Evolutionary conservation across 257 asterid species (phyloP), one percentile per base, ranked within the genome.

Genomic region (Phtheirospermum japonicum): DNA sequence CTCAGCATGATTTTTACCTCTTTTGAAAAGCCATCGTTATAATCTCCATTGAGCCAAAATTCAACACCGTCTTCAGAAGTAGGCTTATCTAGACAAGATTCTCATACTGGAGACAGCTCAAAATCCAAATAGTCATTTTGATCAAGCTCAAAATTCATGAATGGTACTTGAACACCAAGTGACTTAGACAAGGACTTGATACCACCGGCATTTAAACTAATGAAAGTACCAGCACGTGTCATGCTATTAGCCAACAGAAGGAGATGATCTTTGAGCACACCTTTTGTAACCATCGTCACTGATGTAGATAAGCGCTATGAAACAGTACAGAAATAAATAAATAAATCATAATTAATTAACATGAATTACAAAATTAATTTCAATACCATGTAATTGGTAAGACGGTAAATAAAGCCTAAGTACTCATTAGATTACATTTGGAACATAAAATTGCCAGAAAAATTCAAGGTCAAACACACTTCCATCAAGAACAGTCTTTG

Each of bases 271-370:
- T n/a, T n/a, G n/a, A n/a, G n/a, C n/a, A n/a, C 99, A 55, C 97
- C 99, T 79, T 89, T 92, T 34, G 99, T 89, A 20, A 92, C 99
- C 96, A 85, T 85, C 18, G 91, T 89, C 68, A 92, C 99, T 20
- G 99, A 92, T 23, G 94, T 83, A 23, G 95, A 85, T 61, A 92
- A 76, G 46, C 99, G 97, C 99, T 92, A 77, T 53, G 66, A 36
- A 72, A 69, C 48, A 68, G 61, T 48, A 66, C 53, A 59, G 69
- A 69, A 51, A n/a, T n/a, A n/a, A 11, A 14, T 36, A 3, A 48
- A 12, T 33, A 42, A 28, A 19, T 26, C 14, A 43, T 39, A 18
- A 13, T 65, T 6, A 28, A 53, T 23, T 51, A 56, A 56, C 48
- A 48, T 43, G 14, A 42, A 36, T 13, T 42, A 26, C 45, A 39